Conservation (phyloP, 116 monocot species). For the Papilionanthe hybrid region DNA sequence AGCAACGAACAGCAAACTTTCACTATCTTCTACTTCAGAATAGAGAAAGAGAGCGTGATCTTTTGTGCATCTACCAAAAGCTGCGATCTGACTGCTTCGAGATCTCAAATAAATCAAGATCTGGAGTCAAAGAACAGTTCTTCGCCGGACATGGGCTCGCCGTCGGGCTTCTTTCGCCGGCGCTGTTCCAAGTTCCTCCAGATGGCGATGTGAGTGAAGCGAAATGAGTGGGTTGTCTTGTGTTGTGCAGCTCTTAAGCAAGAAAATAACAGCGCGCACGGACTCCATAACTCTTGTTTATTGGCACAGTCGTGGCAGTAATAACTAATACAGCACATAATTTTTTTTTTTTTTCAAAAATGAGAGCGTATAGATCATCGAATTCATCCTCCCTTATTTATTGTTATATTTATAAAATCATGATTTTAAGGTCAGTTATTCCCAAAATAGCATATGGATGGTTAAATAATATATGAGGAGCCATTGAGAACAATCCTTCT, state of each 20-base stretch:
- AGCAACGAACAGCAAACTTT: not conserved
- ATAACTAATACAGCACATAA: not conserved
- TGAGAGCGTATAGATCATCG: too few relatives aligned
- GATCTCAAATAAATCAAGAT: conserved; percentile 1
- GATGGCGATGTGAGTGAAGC: not conserved
- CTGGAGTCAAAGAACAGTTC: not conserved
- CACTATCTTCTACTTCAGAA: not conserved
- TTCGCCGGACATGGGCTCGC: not conserved
- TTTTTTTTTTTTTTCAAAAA: too few relatives aligned
- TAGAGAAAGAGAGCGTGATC: not conserved
- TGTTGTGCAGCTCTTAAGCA: not conserved
- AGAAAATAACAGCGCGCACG: conserved; percentile 4
- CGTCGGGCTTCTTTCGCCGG: not conserved
- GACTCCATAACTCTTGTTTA: not conserved
- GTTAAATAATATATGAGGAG: too few relatives aligned
- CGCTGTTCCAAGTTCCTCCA: not conserved
- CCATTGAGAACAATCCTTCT: too few relatives aligned
- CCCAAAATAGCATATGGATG: too few relatives aligned
- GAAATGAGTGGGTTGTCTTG: not conserved
- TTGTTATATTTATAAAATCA: too few relatives aligned
- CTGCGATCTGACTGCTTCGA: not conserved
- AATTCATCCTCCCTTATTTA: too few relatives aligned
- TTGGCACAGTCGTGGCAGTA: too few relatives aligned
- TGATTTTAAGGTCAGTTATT: too few relatives aligned
- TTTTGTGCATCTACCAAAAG: conserved; percentile 7